Conservation (phyloP, 2,329 filamentous ascomycete genomes). For the Podosphaera xanthii region DNA sequence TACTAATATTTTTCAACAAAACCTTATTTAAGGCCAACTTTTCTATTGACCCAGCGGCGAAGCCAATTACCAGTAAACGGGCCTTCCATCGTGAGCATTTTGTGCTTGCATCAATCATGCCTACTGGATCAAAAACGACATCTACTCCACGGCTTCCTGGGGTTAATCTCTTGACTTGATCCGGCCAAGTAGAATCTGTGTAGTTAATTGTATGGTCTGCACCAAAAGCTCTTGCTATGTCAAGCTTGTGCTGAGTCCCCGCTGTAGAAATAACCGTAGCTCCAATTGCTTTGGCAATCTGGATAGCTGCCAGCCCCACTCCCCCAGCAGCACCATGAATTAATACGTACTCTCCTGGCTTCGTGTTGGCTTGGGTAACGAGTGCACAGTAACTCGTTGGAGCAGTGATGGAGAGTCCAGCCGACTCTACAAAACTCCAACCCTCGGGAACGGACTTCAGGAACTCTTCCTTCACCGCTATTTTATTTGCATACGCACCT, state of each 20-base stretch:
- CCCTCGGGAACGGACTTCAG: conserved; percentile 55
- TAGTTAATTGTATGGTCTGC: conserved; percentile 74
- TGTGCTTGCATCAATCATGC: conserved; percentile 64
- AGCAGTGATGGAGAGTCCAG: conserved; percentile 76
- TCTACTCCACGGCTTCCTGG: conserved; percentile 51
- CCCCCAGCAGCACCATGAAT: conserved; percentile 85
- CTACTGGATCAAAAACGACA: conserved; percentile 88
- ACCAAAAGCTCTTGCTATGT: conserved; percentile 57
- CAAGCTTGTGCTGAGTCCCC: conserved; percentile 55
- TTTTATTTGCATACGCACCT: conserved; percentile 63
- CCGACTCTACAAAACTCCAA: conserved; percentile 68
- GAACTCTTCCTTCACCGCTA: conserved; percentile 40
- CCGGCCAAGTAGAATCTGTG: conserved; percentile 36
- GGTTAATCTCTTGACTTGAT: conserved; percentile 52
- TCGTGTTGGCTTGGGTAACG: conserved; percentile 53
- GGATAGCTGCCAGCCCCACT: conserved; percentile 75
- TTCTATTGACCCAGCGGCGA: conserved; percentile 69
- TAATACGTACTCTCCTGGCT: conserved; percentile 64
- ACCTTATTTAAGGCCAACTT: conserved; percentile 86
- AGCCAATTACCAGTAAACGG: conserved; percentile 67
- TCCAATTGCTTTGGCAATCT: conserved; percentile 79
- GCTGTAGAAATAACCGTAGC: conserved; percentile 88
- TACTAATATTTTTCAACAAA: conserved; percentile 73
- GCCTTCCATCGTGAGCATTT: conserved; percentile 93
- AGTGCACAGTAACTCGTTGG: conserved; percentile 75